Base-by-base conservation (phyloP, 2,329 filamentous ascomycete species). In the Neocatenulostroma microsporum region DNA sequence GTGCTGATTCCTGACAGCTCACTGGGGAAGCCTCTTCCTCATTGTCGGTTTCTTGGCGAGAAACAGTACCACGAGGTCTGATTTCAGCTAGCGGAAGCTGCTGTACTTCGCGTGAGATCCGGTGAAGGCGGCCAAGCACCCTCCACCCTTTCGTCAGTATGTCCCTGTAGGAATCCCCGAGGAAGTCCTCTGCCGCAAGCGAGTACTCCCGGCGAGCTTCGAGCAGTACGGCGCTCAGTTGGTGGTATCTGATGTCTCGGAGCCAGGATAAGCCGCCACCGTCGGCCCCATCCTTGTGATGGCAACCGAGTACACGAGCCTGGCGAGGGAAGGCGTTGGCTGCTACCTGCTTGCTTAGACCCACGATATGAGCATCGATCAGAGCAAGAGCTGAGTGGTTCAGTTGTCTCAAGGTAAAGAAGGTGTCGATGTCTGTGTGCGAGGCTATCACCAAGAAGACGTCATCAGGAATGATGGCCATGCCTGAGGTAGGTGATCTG, bases 371-470 rank as follows among this genome's bases (percentile, higher is more conserved):
- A 2, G 20, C 26, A 12, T 25, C 17, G 12, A 30, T 38, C 7
- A 42, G 27, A 12, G 13, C 30, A 18, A 36, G 21, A 11, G 28
- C 23, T 18, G 21, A 32, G 12, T 30, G 33, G 21, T 35, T 32
- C 15, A 30, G 21, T 19, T 35, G 18, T 6, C 39, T 34, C n/a
- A 35, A 36, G 13, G 21, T 26, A 4, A 40, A 29, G 36, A 45
- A 39, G 12, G 37, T 36, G 34, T 42, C 31, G 27, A 42, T 36
- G 34, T 42, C 42, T 4, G 34, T 12, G 6, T 13, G 20, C 6
- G 14, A 17, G 12, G 34, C 10, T 4, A 45, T 21, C n/a, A 32
- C 24, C 10, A 45, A 21, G 3, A 41, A 9, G 9, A 45, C 13
- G 14, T 45, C 39, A 18, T 37, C 25, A 11, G 37, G 34, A 10